These are phyloP conservation scores for Danielozyma ontarioensis DNA, from an alignment of 805 yeast species.

Conservation along the genomic window DNA sequence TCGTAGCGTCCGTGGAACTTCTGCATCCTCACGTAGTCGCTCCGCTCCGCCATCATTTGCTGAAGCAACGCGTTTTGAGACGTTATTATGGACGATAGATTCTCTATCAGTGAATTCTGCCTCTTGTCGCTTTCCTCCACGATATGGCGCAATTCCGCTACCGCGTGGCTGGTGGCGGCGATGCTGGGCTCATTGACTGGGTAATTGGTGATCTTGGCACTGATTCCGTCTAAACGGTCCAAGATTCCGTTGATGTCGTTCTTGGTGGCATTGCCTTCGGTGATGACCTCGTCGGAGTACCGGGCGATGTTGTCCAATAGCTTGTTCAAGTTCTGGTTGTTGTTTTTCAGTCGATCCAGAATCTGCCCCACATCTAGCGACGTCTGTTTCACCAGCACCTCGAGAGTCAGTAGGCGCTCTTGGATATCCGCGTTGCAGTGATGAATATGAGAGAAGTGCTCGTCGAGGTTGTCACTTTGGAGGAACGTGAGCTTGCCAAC, in stretches of 20 bases:
- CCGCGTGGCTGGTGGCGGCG: no score
- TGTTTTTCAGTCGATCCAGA: constrained; percentile 35
- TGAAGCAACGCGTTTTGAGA: neutral
- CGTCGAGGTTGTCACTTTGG: constrained; percentile 29
- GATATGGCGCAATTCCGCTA: no score
- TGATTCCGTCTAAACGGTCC: constrained; percentile 11
- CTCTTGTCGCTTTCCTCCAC: no score
- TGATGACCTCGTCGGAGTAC: constrained; percentile 30
- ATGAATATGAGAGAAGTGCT: constrained; percentile 27
- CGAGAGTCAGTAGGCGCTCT: constrained; percentile 24
- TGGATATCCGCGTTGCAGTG: constrained; percentile 21
- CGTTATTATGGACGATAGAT: no score
- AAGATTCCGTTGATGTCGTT: constrained; percentile 21
- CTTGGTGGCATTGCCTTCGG: constrained; percentile 32
- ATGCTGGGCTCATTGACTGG: neutral
- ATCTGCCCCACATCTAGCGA: constrained; percentile 31
- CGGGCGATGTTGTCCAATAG: constrained; percentile 28
- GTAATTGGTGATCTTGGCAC: neutral
- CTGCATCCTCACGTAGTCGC: neutral
- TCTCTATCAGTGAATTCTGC: no score
- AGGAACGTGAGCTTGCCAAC: constrained; percentile 25
- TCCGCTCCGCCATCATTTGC: constrained; percentile 1
- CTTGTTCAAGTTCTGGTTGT: constrained; percentile 32
- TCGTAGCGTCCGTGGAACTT: constrained; percentile 15
- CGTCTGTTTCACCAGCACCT: constrained; percentile 30